Evolutionary conservation across 768 basidiomycete species (phyloP), one percentile per base, ranked within the genome.

Genomic region (Leccinum broughii): DNA sequence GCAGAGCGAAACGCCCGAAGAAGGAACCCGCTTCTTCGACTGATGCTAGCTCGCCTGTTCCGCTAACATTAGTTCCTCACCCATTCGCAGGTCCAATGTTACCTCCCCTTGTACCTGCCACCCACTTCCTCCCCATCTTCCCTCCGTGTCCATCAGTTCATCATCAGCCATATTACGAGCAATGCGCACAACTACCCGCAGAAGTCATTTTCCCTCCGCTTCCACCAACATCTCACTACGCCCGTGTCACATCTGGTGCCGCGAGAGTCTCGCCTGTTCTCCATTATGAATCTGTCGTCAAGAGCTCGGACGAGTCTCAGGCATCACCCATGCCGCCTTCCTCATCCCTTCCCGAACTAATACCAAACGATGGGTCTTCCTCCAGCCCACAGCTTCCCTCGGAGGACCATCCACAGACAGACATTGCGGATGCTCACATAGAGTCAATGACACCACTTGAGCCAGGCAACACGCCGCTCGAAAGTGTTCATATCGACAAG

Each of bases 181-280:
- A 80, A 41, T 86, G 85, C 59, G 59, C 82, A 15, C 81, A 82
- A 55, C 67, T 80, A 5, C 80, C 86, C 6, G 79, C 85, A 8
- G 89, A 89, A 34, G 78, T 89, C 32, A 84, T 91, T 35, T 91
- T 91, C 71, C 90, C 90, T 54, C 87, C 88, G 1, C 73, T 91
- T 3, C 90, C 89, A 15, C 75, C 85, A 6, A 76, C 78, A 3
- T 78, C 80, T 17, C 76, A 75, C 32, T 78, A 76, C 56, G 79
- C 74, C 55, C 75, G 71, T 1, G 57, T 72, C 4, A 62, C 69
- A 20, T 68, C 72, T 26, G 60, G 62, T 14, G 3, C 50, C 30
- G 55, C 53, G 3, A 59, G 48, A 6, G 11, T 34, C 13, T 59
- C 67, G 11, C 64, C 68, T 57, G 65, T 70, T 4, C 69, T 67